Evolutionary conservation across 805 yeast genomes (phyloP).

Genomic region (Saturnispora bothae): DNA sequence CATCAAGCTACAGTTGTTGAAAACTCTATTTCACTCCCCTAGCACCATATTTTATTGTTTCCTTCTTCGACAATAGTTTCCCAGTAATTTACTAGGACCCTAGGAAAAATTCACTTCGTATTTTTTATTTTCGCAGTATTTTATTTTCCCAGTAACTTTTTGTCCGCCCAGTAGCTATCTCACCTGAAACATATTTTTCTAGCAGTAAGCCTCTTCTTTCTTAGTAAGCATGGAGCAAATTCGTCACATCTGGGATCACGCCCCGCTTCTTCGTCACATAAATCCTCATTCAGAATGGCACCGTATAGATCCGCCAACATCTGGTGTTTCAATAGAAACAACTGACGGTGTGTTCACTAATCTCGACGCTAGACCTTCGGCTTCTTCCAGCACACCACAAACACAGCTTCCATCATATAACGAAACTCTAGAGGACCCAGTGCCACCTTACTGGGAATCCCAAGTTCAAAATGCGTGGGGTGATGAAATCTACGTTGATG

Average conservation of each 20-base stretch:
- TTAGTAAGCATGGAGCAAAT: constrained; percentile 7
- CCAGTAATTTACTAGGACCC: too few species aligned
- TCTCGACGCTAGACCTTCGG: constrained; percentile 63
- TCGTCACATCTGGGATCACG: constrained; percentile 15
- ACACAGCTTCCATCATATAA: constrained; percentile 78
- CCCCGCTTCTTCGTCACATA: constrained; percentile 23
- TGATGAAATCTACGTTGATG: constrained; percentile 90
- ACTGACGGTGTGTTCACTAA: constrained; percentile 92
- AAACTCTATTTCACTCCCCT: too few species aligned
- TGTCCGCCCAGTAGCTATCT: too few species aligned
- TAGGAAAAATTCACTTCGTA: too few species aligned
- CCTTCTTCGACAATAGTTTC: too few species aligned
- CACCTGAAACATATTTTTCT: too few species aligned
- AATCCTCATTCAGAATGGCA: constrained; percentile 20
- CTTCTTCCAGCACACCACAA: constrained; percentile 40
- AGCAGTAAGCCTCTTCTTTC: too few species aligned
- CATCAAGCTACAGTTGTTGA: too few species aligned
- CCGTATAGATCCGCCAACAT: constrained; percentile 12
- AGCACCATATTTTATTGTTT: too few species aligned
- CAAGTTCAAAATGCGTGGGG: constrained; percentile 64
- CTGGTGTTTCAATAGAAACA: constrained; percentile 17
- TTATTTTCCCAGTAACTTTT: too few species aligned
- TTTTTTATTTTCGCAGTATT: too few species aligned
- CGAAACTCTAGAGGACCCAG: constrained; percentile 87
- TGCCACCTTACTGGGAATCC: constrained; percentile 96